A percentile compares a stretch with the other conserved stretches of the same genome.
Evolutionary conservation across 495 filamentous ascomycete genomes (phyloP).

Genomic region (Amniculicola lignicola): DNA sequence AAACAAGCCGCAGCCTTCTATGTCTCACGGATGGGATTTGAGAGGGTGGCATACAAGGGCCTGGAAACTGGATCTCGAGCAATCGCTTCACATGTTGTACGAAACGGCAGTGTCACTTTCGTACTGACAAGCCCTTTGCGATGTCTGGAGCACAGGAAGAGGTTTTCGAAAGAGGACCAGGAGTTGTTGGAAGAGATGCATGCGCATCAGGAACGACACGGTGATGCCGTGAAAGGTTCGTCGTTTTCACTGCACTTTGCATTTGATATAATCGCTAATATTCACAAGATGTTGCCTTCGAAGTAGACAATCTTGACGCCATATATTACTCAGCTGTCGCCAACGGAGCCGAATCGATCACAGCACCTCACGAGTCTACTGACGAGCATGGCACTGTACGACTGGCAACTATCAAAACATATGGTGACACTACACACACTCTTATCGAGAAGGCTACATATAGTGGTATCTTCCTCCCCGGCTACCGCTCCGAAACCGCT

Average conservation of each 20-base stretch:
- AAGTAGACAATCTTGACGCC: conserved; percentile 77
- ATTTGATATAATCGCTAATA: not conserved
- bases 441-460: conserved; percentile 68
- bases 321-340: conserved; percentile 68
- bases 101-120: conserved; percentile 74
- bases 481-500: conserved; percentile 55
- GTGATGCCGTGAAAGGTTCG: conserved; percentile 80
- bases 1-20: conserved; percentile 89
- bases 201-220: conserved; percentile 72
- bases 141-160: conserved; percentile 50
- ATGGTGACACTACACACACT: conserved; percentile 89
- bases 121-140: conserved; percentile 79
- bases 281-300: conserved; percentile 63
- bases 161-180: conserved; percentile 52
- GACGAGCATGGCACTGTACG: conserved; percentile 57
- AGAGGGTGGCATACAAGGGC: conserved; percentile 73
- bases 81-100: conserved; percentile 75
- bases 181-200: conserved; percentile 65
- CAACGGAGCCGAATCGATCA: conserved; percentile 65
- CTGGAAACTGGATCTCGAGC: conserved; percentile 79
- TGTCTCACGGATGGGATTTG: conserved; percentile 79
- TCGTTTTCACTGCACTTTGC: not conserved
- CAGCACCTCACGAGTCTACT: conserved; percentile 50
- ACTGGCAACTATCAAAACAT: conserved; percentile 76
- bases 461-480: conserved; percentile 72